A percentile compares a stretch with the other conserved stretches of the same genome.
Evolutionary conservation across 1,139 yeast species (phyloP).

Genomic region (Pichia sp.): DNA sequence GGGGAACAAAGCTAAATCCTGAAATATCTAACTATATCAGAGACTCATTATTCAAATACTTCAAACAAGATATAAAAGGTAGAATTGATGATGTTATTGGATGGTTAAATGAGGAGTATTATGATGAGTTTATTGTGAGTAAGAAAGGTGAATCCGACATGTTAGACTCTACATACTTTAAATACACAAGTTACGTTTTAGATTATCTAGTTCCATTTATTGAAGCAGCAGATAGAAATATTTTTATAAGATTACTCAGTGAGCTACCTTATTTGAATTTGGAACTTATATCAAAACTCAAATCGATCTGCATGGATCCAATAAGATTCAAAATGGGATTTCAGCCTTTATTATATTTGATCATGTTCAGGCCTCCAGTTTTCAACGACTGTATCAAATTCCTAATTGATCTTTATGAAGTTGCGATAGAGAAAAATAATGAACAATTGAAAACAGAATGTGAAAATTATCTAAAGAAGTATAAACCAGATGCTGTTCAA

Average conservation of each 20-base stretch:
- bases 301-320: conserved; percentile 80
- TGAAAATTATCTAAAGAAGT: conserved; percentile 45
- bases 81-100: conserved; percentile 74
- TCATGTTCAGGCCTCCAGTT: conserved; percentile 88
- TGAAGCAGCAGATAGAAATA: conserved; percentile 70
- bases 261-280: conserved; percentile 74
- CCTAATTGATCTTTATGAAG: conserved; percentile 46
- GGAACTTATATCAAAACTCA: conserved; percentile 54
- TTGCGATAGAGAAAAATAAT: conserved; percentile 35
- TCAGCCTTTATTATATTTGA: conserved; percentile 68
- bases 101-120: conserved; percentile 98
- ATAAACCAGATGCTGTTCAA: conserved; percentile 15
- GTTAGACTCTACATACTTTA: conserved; percentile 34
- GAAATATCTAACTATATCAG: conserved; percentile 57
- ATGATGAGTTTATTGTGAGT: conserved; percentile 35
- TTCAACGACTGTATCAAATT: conserved; percentile 59
- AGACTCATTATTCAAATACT: conserved; percentile 62
- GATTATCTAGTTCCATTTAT: conserved; percentile 80
- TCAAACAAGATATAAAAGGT: conserved; percentile 64
- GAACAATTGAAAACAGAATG: conserved; percentile 54
- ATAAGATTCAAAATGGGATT: conserved; percentile 73
- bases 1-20: conserved; percentile 50
- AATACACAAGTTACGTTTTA: conserved; percentile 65
- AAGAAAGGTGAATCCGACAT: conserved; percentile 5
- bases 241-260: conserved; percentile 73